These are phyloP conservation scores for Didymella segeticola DNA, from an alignment of 2,329 filamentous ascomycete genomes.

Conservation along the genomic window DNA sequence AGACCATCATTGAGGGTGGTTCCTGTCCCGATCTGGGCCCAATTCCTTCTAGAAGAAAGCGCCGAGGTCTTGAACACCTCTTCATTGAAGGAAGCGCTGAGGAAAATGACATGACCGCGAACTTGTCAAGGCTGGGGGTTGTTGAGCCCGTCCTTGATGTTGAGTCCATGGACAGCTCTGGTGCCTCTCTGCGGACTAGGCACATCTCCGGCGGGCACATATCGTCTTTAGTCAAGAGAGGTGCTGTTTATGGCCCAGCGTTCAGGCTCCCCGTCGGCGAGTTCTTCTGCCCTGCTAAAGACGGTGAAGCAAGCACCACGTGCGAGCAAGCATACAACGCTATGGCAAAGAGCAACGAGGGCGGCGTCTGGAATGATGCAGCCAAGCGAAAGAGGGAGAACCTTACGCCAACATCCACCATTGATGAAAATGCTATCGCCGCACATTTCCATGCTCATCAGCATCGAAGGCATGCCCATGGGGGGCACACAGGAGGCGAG, in stretches of 20 bases:
- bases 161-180: background rate
- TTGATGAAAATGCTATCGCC: background rate
- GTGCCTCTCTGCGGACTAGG: background rate
- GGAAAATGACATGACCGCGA: background rate
- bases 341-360: background rate
- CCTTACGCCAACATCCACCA: background rate
- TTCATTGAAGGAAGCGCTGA: background rate
- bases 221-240: background rate
- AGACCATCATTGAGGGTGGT: conserved; percentile 2
- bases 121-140: background rate
- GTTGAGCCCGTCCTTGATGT: background rate
- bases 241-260: background rate
- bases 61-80: background rate
- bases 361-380: background rate
- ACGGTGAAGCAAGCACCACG: background rate
- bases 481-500: background rate
- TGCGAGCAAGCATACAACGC: background rate
- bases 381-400: background rate
- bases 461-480: background rate
- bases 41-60: conserved; percentile 1
- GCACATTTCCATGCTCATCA: background rate
- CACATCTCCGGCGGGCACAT: background rate
- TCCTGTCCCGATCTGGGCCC: conserved; percentile 9
- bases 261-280: background rate
- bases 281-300: background rate